phyloP scores from a whole-genome alignment of 768 basidiomycete species.

The Tylopilus felleus region DNA sequence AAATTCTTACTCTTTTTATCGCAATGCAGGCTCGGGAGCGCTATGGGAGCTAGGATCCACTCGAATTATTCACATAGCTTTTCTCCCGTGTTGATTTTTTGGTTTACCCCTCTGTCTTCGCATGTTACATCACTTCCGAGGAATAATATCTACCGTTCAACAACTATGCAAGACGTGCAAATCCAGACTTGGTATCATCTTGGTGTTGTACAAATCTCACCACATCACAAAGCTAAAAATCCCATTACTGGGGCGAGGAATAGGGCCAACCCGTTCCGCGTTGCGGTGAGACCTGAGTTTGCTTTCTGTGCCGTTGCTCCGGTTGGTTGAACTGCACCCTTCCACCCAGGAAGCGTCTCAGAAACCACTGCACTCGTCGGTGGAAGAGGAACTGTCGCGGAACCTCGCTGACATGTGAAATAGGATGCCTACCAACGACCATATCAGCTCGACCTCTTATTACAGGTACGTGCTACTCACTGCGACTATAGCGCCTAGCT shows the following conservation, averaged over 20 bases:
- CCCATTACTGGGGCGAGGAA: constrained; percentile 30
- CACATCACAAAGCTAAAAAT: constrained; percentile 21
- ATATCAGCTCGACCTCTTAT: neutral
- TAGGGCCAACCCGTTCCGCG: constrained; percentile 19
- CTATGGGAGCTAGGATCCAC: constrained; percentile 28
- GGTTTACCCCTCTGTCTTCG: constrained; percentile 12
- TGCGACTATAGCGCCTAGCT: constrained; percentile 58
- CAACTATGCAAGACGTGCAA: neutral
- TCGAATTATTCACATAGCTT: constrained; percentile 11
- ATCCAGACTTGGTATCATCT: neutral
- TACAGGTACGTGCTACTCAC: constrained; percentile 35
- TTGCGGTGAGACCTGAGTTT: constrained; percentile 20
- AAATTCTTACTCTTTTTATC: constrained; percentile 26
- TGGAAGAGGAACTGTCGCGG: constrained; percentile 47
- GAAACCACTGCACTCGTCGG: constrained; percentile 65
- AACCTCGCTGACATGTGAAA: constrained; percentile 70
- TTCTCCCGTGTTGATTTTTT: constrained; percentile 8
- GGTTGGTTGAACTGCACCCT: constrained; percentile 9
- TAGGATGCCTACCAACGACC: constrained; percentile 52
- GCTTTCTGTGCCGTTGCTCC: constrained; percentile 15
- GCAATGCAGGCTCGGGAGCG: constrained; percentile 35
- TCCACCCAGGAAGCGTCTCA: constrained; percentile 48
- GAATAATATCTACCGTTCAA: constrained; percentile 18
- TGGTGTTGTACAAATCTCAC: neutral
- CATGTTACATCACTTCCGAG: constrained; percentile 13